phyloP scores from a whole-genome alignment of 2,329 filamentous ascomycete genomes.

The Xylariaceae sp. region DNA sequence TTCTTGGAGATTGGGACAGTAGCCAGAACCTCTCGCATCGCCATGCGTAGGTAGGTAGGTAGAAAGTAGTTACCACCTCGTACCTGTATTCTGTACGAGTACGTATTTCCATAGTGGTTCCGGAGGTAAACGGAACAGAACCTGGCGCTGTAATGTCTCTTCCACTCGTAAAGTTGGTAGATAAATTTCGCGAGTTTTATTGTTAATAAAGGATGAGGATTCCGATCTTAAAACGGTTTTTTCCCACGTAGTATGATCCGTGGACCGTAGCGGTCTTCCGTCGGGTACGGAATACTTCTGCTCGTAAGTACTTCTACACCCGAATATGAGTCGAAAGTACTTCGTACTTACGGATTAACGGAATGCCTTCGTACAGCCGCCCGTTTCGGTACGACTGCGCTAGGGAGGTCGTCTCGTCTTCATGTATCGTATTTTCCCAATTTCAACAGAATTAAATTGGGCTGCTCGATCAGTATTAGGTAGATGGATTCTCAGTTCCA shows the following conservation, averaged over 20 bases:
- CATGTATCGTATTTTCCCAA: not conserved
- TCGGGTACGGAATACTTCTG: too few species aligned
- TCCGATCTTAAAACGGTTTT: not conserved
- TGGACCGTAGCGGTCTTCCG: too few species aligned
- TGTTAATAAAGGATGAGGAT: not conserved
- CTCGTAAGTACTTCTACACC: too few species aligned
- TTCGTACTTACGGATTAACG: not conserved
- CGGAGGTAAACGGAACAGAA: too few species aligned
- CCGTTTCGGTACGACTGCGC: not conserved
- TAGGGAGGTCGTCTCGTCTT: not conserved
- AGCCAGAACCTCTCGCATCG: not conserved
- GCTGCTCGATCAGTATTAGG: not conserved
- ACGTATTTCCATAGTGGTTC: too few species aligned
- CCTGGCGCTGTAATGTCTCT: too few species aligned
- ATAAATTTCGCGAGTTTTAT: too few species aligned
- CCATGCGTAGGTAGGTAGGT: not conserved
- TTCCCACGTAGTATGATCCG: not conserved
- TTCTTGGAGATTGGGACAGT: not conserved
- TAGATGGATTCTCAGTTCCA: constrained; percentile 1
- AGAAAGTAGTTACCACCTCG: not conserved
- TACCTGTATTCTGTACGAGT: too few species aligned
- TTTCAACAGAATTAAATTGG: not conserved
- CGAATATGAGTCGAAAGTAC: not conserved
- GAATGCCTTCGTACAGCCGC: not conserved
- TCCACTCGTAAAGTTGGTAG: too few species aligned